These are phyloP conservation scores for Psidium friedrichsthalianum DNA, from an alignment of 345 rosid species.

Conservation along the genomic window DNA sequence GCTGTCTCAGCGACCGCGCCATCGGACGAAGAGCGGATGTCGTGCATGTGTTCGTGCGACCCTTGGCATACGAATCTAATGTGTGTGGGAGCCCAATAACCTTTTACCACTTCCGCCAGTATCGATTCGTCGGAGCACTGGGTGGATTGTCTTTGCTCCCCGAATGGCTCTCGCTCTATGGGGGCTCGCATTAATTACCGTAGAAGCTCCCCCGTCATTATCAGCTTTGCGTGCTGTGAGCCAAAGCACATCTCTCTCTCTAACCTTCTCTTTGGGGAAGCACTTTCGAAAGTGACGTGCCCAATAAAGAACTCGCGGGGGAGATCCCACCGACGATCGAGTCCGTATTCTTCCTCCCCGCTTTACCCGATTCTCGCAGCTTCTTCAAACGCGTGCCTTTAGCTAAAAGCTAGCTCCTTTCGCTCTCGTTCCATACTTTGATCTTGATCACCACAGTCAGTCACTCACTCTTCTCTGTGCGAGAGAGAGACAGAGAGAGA, in stretches of 20 bases:
- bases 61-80: not conserved
- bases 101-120: not conserved
- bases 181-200: not conserved
- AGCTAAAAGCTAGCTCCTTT: not conserved
- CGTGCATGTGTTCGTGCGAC: not conserved
- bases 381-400: not conserved
- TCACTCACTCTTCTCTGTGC: not conserved
- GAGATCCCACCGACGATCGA: not conserved
- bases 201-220: not conserved
- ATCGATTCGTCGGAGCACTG: not conserved
- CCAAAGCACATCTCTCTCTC: not conserved
- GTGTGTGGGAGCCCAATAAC: not conserved
- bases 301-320: too few species aligned
- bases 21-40: not conserved
- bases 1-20: not conserved
- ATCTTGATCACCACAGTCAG: not conserved
- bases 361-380: not conserved
- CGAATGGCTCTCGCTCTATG: not conserved
- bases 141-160: not conserved
- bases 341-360: not conserved
- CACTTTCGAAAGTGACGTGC: too few species aligned
- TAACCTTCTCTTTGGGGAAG: not conserved
- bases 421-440: not conserved
- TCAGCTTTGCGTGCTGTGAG: not conserved
- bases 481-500: not conserved